Base-by-base conservation (phyloP, 257 asterid genomes). In the Solanum chiquidenum region DNA sequence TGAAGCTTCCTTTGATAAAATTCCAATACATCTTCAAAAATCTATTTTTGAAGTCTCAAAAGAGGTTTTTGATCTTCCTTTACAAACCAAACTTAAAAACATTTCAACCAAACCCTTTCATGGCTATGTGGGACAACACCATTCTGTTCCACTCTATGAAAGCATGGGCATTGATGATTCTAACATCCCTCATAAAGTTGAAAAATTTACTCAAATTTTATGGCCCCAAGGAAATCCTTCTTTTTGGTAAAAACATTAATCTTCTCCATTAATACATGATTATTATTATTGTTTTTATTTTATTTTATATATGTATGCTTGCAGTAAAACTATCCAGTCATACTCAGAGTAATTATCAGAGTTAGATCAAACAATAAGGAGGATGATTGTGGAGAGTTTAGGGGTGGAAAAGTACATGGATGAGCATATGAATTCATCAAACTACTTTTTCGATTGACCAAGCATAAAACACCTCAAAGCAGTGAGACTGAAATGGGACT, bases 71-170 rank as follows among this genome's bases (percentile, higher is more conserved):
- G 91, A 91, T 91, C 95, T 93, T 84, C 98, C 96, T 86, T 76
- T 93, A 7, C 87, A 89, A 71, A 75, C 29, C 72, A 94, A 93
- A 68, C 0, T 92, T 16, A 91, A 88, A 10, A 94, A 93, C 88
- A 88, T 87, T 69, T 90, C 94, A 37, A 88, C 87, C 83, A 93
- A 91, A 69, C 94, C 93, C 29, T 93, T 87, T 86, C 94, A 91
- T 82, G 96, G 96, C 29, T 94, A 95, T 33, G 90, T 94, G 20
- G 97, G 98, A 23, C 95, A 92, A 27, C 66, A 89, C 64, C 84
- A 93, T 0, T 10, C 46, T 31, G 88, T 91, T 37, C 96, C 94
- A 6, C 92, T 94, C 27, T 93, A 88, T 74, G 96, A 93, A 46
- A 93, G 96, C 89, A 52, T 93, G 91, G 95, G 95, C 1, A 88